Evolutionary conservation across 768 basidiomycete species (phyloP), one percentile per base, ranked within the genome.

Genomic region (Ephemerocybe angulata): DNA sequence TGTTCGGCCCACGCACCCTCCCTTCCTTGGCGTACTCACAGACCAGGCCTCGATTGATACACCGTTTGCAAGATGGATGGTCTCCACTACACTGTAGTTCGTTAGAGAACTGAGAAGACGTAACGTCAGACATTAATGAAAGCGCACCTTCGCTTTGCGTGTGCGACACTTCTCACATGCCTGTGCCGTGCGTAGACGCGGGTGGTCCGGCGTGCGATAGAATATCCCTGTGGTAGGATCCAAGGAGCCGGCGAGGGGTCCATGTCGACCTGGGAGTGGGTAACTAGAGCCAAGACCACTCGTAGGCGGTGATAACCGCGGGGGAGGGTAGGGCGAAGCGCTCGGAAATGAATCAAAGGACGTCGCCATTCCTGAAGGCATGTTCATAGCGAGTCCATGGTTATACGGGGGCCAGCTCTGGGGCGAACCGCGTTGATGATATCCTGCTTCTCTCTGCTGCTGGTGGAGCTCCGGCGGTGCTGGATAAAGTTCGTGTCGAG

Each of bases 121-220:
- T 50, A 54, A 47, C n/a, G 52, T 52, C 41, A 44, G 49, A 49
- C 35, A 49, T 43, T 40, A 54, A 51, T 44, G 43, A 50, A 52
- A 53, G 17, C 77, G 46, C 60, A 88, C 87, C 77, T 90, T 90
- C 28, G 85, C 87, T 66, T 89, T 90, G 48, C 87, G 71, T 1
- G 75, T 75, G 13, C 88, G 78, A 65, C 88, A 89, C 64, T 86
- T 86, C 62, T 88, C 84, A 68, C 87, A 90, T 3, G 87, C 87
- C 62, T 88, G 87, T 0, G 83, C 82, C 0, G 88, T 89, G 48
- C 87, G 79, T 28, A 86, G 68, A 0, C 86, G 77, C 1, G 85
- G 79, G 54, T 85, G 83, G 59, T 87, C 84, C 1, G 82, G 77
- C 0, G 82, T 78, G 15, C 76, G 78, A 65, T 85, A 84, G 62